Evolutionary conservation across 2,329 filamentous ascomycete species (phyloP), one percentile per base, ranked within the genome.

Genomic region (Cercospora sojina): DNA sequence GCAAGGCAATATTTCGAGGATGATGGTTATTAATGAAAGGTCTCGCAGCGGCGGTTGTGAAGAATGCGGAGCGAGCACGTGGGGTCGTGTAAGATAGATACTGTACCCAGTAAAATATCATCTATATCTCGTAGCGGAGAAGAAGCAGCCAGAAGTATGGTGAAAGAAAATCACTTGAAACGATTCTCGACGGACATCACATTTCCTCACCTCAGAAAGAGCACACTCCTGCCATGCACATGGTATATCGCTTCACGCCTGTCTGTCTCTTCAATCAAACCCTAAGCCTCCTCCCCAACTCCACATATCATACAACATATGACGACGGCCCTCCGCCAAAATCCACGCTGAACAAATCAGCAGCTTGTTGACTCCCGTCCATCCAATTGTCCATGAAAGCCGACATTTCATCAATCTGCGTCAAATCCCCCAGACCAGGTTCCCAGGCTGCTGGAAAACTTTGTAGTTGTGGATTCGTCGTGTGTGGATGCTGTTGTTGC

Each of bases 341-440:
- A 51, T 67, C 65, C 23, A 64, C 49, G 18, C 60, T 62, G 38
- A 64, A 67, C 18, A 64, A 38, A 53, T 67, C 66, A 12, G 64
- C 59, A 55, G 62, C 59, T 18, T 64, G 62, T 20, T 67, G 66
- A 47, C 38, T 67, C n/a, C 66, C 66, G 16, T 65, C 66, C 38
- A 67, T 67, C 66, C 66, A 67, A n/a, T 65, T 67, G 31, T 67
- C 62, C n/a, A 67, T 64, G 55, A 67, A 67, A 3, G 29, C 56
- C 18, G 56, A 65, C 66, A 67, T 67, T 58, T 64, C 66, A 47
- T 67, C 66, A 29, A 67, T 51, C 2, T 67, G 58, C 27, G 55
- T 41, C 25, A 49, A 49, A 18, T 47, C 16, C 16, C 55, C 56
- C 29, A 59, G 1, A 4, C 31, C 56, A 18, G 29, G 29, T 2